These are phyloP conservation scores for Teratosphaeria gauchensis DNA, from an alignment of 2,329 filamentous ascomycete genomes.

Conservation along the genomic window DNA sequence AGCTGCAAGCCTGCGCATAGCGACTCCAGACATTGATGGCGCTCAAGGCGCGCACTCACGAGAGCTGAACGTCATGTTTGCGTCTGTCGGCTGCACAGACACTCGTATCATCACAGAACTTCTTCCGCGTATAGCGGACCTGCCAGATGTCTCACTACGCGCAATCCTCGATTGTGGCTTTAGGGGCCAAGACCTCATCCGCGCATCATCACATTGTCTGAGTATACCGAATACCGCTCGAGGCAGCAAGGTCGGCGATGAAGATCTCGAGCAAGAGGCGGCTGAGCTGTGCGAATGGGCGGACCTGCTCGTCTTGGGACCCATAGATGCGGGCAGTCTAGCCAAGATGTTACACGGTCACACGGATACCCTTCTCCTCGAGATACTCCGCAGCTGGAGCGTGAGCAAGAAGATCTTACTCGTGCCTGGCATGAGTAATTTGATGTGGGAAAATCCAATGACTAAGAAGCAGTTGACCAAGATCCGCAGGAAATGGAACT, in stretches of 20 bases:
- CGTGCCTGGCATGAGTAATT: conserved; percentile 77
- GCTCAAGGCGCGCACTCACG: neutral
- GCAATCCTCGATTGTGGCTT: conserved; percentile 26
- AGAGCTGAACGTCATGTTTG: conserved; percentile 26
- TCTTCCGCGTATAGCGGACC: conserved; percentile 21
- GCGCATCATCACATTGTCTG: conserved; percentile 22
- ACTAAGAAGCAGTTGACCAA: conserved; percentile 82
- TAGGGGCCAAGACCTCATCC: conserved; percentile 24
- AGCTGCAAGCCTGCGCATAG: neutral
- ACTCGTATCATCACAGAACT: conserved; percentile 21
- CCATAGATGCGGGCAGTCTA: conserved; percentile 74
- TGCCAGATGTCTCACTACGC: conserved; percentile 25
- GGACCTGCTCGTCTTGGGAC: conserved; percentile 72
- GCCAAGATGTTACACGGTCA: conserved; percentile 82
- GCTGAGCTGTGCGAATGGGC: conserved; percentile 76
- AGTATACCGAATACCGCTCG: conserved; percentile 22
- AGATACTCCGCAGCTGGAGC: conserved; percentile 78
- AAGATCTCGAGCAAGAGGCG: conserved; percentile 33
- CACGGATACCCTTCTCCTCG: conserved; percentile 68
- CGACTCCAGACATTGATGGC: conserved; percentile 3
- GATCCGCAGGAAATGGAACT: conserved; percentile 73
- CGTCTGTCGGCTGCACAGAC: conserved; percentile 26
- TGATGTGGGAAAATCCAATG: conserved; percentile 85
- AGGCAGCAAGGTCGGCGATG: conserved; percentile 10
- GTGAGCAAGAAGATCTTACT: conserved; percentile 75